phyloP scores from a whole-genome alignment of 2,329 filamentous ascomycete genomes.

The Tolypocladium ovalisporum region DNA sequence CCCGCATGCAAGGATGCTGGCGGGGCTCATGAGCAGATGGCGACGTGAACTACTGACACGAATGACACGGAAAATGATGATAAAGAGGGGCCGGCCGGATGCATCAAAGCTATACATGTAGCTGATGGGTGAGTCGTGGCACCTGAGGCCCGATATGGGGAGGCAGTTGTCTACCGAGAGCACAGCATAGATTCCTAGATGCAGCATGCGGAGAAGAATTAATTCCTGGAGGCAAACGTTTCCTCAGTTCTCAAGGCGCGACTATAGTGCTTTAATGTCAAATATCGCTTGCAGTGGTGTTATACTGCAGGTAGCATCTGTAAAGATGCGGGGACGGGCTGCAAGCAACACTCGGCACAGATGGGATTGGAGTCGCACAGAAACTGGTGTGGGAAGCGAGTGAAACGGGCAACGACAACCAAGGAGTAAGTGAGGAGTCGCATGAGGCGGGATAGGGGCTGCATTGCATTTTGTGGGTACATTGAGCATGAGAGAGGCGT shows the following conservation, averaged over 20 bases:
- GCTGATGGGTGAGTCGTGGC: not conserved
- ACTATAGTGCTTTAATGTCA: not conserved
- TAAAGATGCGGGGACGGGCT: not conserved
- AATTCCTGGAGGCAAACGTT: not conserved
- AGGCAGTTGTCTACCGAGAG: not conserved
- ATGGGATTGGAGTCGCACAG: not conserved
- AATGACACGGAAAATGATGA: not conserved
- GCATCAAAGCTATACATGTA: not conserved
- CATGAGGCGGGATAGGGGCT: not conserved
- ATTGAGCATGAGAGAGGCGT: not conserved
- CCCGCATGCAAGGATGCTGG: not conserved
- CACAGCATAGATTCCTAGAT: not conserved
- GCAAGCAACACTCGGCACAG: not conserved
- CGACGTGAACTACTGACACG: not conserved
- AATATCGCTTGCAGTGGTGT: conserved; percentile 1
- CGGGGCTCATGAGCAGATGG: not conserved
- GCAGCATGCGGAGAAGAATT: not conserved
- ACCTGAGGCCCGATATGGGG: not conserved
- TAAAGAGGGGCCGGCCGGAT: not conserved
- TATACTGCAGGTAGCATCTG: conserved; percentile 1
- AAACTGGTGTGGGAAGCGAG: not conserved
- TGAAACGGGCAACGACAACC: not conserved
- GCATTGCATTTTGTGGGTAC: not conserved
- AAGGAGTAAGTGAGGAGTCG: not conserved
- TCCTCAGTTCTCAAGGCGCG: not conserved